phyloP scores from a whole-genome alignment of 768 basidiomycete species.

The Xanthoconium purpureum region DNA sequence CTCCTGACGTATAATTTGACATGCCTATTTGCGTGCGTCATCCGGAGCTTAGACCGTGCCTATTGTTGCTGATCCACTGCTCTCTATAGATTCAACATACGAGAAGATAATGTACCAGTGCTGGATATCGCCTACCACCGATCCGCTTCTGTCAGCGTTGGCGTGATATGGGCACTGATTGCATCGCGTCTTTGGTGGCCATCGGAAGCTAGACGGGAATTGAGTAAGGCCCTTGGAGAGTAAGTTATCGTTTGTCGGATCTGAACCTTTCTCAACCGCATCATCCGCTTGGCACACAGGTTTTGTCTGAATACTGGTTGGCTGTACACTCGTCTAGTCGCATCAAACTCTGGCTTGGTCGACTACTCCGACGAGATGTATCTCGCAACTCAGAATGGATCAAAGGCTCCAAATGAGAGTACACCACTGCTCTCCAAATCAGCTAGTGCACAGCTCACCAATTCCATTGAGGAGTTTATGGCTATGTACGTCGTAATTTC shows the following conservation, averaged over 20 bases:
- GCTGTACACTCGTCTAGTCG: constrained; percentile 90
- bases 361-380: constrained; percentile 35
- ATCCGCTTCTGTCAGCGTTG: constrained; percentile 74
- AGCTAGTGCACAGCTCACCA: constrained; percentile 44
- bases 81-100: constrained; percentile 67
- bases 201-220: constrained; percentile 84
- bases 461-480: constrained; percentile 85
- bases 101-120: constrained; percentile 61
- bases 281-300: constrained; percentile 38
- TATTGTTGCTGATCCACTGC: not conserved
- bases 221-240: constrained; percentile 86
- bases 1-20: constrained; percentile 89
- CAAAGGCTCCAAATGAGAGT: constrained; percentile 25
- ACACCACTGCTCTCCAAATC: constrained; percentile 34
- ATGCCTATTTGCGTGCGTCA: constrained; percentile 59
- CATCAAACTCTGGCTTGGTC: constrained; percentile 75
- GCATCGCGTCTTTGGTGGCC: constrained; percentile 96
- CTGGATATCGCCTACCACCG: constrained; percentile 72
- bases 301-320: constrained; percentile 93
- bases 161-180: constrained; percentile 86
- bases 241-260: constrained; percentile 34
- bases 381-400: constrained; percentile 1
- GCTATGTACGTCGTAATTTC: constrained; percentile 61
- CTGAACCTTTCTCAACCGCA: not conserved
- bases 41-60: not conserved